Evolutionary conservation across 129 eudicot genomes (phyloP), one percentile per base, ranked within the genome.

Genomic region (Silybum marianum): DNA sequence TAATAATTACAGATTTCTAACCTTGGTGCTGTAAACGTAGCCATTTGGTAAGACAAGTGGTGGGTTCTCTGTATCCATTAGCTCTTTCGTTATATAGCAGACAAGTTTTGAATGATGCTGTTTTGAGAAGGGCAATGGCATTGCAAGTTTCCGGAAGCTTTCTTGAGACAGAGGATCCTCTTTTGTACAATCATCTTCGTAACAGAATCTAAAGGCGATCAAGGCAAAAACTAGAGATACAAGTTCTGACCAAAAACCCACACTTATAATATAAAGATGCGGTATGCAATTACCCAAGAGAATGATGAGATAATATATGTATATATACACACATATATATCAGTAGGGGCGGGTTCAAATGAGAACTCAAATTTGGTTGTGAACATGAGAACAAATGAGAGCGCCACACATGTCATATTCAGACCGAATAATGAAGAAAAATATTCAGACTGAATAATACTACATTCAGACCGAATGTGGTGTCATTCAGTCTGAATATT

Each of bases 51-150:
- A 80, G 75, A 96, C 99, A 44, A 96, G 92, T 44, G 99, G 99
- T 3, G 98, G 99, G 81, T 96, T 93, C 84, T 96, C 99, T 23
- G 99, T 93, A 80, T 96, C 99, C 99, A 96, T 96, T 6, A 91
- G 80, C 82, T 96, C 99, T 90, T 96, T 96, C 19, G 90, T 96
- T 80, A 96, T 91, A 86, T 87, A 91, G 81, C 99, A 96, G 19
- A 96, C 99, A 77, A 96, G 99, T 83, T 96, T 96, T 2, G 99
- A 96, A 80, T 96, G 99, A 84, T 96, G 99, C 82, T 96, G 99
- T 88, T 96, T 96, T 21, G 99, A 96, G 84, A 84, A 96, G 44
- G 99, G 99, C 66, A 96, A 87, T 10, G 97, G 93, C 68, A 42
- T 69, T 19, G 99, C 99, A 75, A 96, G 88, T 71, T 91, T 93